Evolutionary conservation across 768 basidiomycete genomes (phyloP), one percentile per base, ranked within the genome.

Genomic region (Rhodosporidiobolus sp.): DNA sequence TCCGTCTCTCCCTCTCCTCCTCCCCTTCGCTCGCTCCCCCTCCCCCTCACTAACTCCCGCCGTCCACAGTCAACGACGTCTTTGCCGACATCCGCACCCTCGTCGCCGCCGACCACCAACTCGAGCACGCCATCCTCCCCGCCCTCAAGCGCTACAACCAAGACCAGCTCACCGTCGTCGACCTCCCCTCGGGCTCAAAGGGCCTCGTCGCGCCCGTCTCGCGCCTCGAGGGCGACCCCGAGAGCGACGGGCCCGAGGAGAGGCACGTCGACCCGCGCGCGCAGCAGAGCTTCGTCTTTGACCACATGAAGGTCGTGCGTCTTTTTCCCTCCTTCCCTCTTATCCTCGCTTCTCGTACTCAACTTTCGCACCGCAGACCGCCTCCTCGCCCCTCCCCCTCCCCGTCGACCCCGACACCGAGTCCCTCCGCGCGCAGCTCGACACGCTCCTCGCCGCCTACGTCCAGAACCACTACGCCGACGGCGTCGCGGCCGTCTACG

Each of bases 231-330:
- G 43, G 28, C 16, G 46, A 17, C 20, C 50, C 4, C 54, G 58
- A 68, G 67, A 56, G 14, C 9, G 58, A 43, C 32, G 78, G 95
- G 93, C 60, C 84, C 85, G 69, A 88, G 89, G 71, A 56, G 55
- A 84, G 93, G 69, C 95, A 92, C 80, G 81, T 92, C 73, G 94
- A 96, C 80, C 91, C 91, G 5, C 83, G 90, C 76, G 89, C 89
- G 32, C 88, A 88, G 79, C 87, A 84, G 58, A 89, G 86, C 54
- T 97, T 93, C 81, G 82, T 81, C 19, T 92, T 96, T 78, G 90
- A 98, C 81, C 94, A 96, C 80, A 80, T 95, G 67, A 53, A 50
- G 43, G 34, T 61, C 10, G 76, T 76, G 20, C 24, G 74, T 72
- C 26, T 59, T 32, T 26, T 24, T 53, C 19, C 26, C n/a, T 3